Evolutionary conservation across 768 basidiomycete species (phyloP), one percentile per base, ranked within the genome.

Genomic region (Mycena crocata): DNA sequence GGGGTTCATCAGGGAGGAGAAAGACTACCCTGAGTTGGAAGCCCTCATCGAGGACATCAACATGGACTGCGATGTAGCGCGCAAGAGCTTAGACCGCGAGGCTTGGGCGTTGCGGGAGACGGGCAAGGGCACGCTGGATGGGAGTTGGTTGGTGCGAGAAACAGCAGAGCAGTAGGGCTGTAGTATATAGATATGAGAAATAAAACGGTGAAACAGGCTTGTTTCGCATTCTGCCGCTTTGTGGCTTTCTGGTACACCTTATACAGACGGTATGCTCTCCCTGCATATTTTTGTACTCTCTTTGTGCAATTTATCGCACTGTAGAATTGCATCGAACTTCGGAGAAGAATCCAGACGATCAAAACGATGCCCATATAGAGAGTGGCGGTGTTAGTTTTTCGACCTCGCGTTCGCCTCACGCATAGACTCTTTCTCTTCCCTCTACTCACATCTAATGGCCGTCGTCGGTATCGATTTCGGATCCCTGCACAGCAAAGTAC

Each of bases 391-490:
- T 8, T 39, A 31, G 24, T 56, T 48, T 39, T 10, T 14, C 48
- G 9, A 24, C 61, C 61, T 62, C 61, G 45, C 46, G 44, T 31
- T 45, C 31, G 9, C 40, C 35, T 42, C 32, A n/a, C n/a, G 39
- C 44, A 24, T 40, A 52, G 49, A 45, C 51, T 37, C 42, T 9
- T 23, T 37, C 35, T 37, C 9, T 21, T 42, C 42, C 35, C 45
- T 21, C 32, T 48, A 40, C 44, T 56, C 30, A 10, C 35, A 37
- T 49, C 76, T 68, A 76, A 95, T 94, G 94, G 89, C 94, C 76
- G 96, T 97, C 82, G 96, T 98, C 73, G 96, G 96, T 75, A 89
- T 98, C 72, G 96, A 98, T 85, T 89, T 97, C 77, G 96, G 96
- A 77, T 89, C 94, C 58, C 86, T 96, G 17, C 90, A 91, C 79